A percentile compares a stretch with the other conserved stretches of the same genome.
phyloP scores from a whole-genome alignment of 1,284 basidiomycete genomes.

The Trichosporon sp. region DNA sequence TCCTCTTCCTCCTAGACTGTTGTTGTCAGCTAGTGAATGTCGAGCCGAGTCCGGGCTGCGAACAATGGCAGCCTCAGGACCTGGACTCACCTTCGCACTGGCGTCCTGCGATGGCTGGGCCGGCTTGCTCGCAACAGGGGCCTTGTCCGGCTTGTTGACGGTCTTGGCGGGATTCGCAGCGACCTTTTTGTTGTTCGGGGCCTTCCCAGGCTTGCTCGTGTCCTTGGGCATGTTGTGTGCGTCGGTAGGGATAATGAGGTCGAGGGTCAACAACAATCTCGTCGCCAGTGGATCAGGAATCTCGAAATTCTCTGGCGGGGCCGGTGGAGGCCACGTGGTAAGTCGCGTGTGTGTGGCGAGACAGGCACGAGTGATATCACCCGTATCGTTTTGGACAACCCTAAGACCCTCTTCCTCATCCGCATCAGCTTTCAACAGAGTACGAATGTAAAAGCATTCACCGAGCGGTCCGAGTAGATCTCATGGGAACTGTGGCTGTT shows the following conservation, averaged over 20 bases:
- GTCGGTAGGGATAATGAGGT: not conserved
- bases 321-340: constrained; percentile 14
- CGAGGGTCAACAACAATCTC: constrained; percentile 10
- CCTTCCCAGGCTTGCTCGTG: constrained; percentile 7
- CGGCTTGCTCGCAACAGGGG: not conserved
- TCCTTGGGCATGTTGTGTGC: not conserved
- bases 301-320: constrained; percentile 12
- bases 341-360: not conserved
- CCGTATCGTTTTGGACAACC: not conserved
- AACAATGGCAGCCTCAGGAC: constrained; percentile 3
- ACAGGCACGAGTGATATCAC: not conserved
- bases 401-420: not conserved
- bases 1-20: constrained; percentile 4
- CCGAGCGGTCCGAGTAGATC: not conserved
- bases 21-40: not conserved
- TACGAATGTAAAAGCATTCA: not conserved
- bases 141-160: not conserved
- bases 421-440: not conserved
- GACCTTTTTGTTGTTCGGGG: not conserved
- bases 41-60: not conserved
- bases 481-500: not conserved
- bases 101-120: not conserved
- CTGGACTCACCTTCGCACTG: not conserved
- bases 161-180: not conserved
- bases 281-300: not conserved